Percentiles rank a stretch among this genome's conserved stretches.
Evolutionary conservation across 306 rosid genomes (phyloP).

Genomic region (Cucumis hystrix): DNA sequence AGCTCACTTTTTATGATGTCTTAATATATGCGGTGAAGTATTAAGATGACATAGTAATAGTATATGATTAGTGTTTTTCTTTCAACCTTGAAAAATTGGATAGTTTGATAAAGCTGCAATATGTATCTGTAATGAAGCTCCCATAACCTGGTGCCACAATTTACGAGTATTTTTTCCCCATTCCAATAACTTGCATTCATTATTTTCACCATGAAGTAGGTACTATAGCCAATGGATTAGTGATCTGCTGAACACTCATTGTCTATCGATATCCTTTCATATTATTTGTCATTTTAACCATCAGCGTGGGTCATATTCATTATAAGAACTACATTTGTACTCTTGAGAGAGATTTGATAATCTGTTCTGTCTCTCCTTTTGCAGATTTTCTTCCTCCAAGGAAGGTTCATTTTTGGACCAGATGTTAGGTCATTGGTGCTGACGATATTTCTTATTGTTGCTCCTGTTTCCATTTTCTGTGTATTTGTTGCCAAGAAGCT

Average conservation of each 20-base stretch:
- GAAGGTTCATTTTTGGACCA: constrained; percentile 96
- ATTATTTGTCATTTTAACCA: not conserved
- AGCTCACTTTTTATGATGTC: not conserved
- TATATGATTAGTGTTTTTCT: not conserved
- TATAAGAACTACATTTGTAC: not conserved
- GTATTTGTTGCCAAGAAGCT: constrained; percentile 77
- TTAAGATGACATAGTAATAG: not conserved
- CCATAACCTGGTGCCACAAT: not conserved
- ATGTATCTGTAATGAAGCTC: not conserved
- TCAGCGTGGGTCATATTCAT: not conserved
- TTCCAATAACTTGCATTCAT: not conserved
- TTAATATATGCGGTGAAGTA: not conserved
- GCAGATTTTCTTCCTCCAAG: constrained; percentile 91
- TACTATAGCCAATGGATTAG: not conserved
- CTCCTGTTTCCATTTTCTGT: constrained; percentile 77
- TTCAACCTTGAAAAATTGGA: not conserved
- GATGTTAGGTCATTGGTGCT: constrained; percentile 85
- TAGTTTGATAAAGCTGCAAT: not conserved
- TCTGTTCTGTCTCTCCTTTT: constrained; percentile 9
- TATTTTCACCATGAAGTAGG: not conserved
- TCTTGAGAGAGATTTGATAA: not conserved
- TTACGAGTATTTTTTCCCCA: not conserved
- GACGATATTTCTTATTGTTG: constrained; percentile 78
- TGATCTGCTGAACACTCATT: not conserved
- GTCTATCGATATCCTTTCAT: not conserved